Evolutionary conservation across 1,284 basidiomycete species (phyloP).

Genomic region (Leccinum cinnamomeum): DNA sequence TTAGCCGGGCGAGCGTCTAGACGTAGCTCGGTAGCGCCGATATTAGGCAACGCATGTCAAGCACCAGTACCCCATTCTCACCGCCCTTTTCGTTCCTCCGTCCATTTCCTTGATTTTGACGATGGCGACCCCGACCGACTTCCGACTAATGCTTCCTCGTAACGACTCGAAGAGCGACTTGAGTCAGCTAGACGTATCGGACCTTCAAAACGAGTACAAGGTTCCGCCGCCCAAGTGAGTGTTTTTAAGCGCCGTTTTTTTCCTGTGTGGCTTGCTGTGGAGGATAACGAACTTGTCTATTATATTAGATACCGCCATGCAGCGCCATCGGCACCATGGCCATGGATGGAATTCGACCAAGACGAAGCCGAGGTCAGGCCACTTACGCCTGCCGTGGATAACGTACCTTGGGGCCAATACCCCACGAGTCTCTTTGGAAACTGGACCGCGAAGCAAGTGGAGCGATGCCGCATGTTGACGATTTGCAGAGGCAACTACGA

Average conservation of each 20-base stretch:
- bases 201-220: slow-evolving; percentile 7
- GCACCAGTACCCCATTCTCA: not conserved
- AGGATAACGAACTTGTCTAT: not conserved
- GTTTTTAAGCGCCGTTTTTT: not conserved
- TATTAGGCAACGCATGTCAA: slow-evolving; percentile 5
- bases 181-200: slow-evolving; percentile 13
- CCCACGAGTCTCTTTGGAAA: slow-evolving; percentile 53
- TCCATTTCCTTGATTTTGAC: not conserved
- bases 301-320: slow-evolving; percentile 36
- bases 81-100: not conserved
- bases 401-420: slow-evolving; percentile 36
- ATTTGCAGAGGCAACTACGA: slow-evolving; percentile 23
- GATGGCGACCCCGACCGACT: not conserved
- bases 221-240: slow-evolving; percentile 27
- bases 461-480: slow-evolving; percentile 39
- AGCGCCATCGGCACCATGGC: slow-evolving; percentile 39
- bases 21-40: slow-evolving; percentile 3
- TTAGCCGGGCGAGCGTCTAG: slow-evolving; percentile 6
- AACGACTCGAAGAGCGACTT: not conserved
- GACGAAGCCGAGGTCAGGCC: slow-evolving; percentile 19
- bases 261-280: not conserved
- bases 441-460: slow-evolving; percentile 48
- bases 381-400: slow-evolving; percentile 1
- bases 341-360: slow-evolving; percentile 37
- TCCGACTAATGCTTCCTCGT: slow-evolving; percentile 3